A percentile compares a stretch with the other conserved stretches of the same genome.
phyloP scores from a whole-genome alignment of 192 early-diverging fungal species.

The Rhizophagus clarus region DNA sequence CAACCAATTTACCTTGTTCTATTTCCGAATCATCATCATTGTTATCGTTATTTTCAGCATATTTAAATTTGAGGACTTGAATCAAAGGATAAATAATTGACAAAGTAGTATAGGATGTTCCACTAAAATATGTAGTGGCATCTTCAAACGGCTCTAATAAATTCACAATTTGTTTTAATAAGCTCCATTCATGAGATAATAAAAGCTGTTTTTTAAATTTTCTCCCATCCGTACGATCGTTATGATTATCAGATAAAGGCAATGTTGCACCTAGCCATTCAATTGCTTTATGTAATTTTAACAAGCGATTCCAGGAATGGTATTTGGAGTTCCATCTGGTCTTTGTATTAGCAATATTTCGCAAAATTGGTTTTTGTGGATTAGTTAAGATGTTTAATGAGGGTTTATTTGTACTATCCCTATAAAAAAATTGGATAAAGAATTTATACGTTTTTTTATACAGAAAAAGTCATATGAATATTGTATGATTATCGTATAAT shows the following conservation, averaged over 20 bases:
- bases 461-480: no score
- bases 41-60: no score
- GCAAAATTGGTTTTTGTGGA: neutral
- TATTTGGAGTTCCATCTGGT: neutral
- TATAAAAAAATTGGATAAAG: no score
- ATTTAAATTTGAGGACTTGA: neutral
- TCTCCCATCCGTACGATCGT: neutral
- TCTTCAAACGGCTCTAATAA: neutral
- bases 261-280: neutral
- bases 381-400: no score
- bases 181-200: neutral
- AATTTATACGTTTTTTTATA: no score
- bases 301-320: neutral
- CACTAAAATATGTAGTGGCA: neutral
- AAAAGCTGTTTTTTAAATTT: neutral
- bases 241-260: neutral
- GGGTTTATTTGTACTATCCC: no score
- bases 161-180: constrained; percentile 5
- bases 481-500: no score
- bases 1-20: constrained; percentile 10
- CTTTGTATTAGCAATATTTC: neutral
- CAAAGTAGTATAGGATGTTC: neutral
- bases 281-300: constrained; percentile 2
- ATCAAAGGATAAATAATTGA: constrained; percentile 9
- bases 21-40: neutral